Conservation (phyloP, 2,329 filamentous ascomycete species). For the Verticillium longisporum region DNA sequence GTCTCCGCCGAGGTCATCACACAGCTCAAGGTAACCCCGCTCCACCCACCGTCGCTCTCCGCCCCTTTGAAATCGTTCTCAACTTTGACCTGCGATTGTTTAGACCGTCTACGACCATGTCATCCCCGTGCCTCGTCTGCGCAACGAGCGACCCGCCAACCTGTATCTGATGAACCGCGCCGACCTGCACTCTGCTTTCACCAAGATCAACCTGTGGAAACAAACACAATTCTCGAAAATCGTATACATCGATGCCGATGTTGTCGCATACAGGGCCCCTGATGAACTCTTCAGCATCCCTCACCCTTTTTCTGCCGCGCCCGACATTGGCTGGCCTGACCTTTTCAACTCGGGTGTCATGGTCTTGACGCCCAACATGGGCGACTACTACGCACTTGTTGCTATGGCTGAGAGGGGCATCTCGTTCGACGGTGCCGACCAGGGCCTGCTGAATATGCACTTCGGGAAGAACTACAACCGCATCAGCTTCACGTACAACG, state of each 20-base stretch:
- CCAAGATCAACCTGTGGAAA: slow-evolving; percentile 92
- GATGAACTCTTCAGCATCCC: slow-evolving; percentile 79
- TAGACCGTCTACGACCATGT: slow-evolving; percentile 83
- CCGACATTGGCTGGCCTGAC: slow-evolving; percentile 97
- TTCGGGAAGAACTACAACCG: slow-evolving; percentile 80
- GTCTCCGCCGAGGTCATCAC: slow-evolving; percentile 69
- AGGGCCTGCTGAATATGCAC: slow-evolving; percentile 92
- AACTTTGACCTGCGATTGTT: not conserved
- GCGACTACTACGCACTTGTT: slow-evolving; percentile 78
- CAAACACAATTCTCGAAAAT: slow-evolving; percentile 86
- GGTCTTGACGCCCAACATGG: slow-evolving; percentile 79
- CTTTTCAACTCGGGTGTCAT: slow-evolving; percentile 98
- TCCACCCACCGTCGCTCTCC: not conserved
- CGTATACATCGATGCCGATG: slow-evolving; percentile 90
- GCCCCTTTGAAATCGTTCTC: not conserved
- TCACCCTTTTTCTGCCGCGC: slow-evolving; percentile 62
- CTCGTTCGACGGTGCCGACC: slow-evolving; percentile 95
- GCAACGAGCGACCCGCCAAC: slow-evolving; percentile 71
- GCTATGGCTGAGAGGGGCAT: slow-evolving; percentile 80
- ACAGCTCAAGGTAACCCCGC: slow-evolving; percentile 60
- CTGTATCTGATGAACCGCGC: slow-evolving; percentile 86
- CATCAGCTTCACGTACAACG: slow-evolving; percentile 93
- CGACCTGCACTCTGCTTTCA: slow-evolving; percentile 88
- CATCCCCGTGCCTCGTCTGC: slow-evolving; percentile 74
- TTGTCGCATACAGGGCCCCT: slow-evolving; percentile 82